Evolutionary conservation across 768 basidiomycete species (phyloP), one percentile per base, ranked within the genome.

Genomic region (Goffeauzyma gilvescens): DNA sequence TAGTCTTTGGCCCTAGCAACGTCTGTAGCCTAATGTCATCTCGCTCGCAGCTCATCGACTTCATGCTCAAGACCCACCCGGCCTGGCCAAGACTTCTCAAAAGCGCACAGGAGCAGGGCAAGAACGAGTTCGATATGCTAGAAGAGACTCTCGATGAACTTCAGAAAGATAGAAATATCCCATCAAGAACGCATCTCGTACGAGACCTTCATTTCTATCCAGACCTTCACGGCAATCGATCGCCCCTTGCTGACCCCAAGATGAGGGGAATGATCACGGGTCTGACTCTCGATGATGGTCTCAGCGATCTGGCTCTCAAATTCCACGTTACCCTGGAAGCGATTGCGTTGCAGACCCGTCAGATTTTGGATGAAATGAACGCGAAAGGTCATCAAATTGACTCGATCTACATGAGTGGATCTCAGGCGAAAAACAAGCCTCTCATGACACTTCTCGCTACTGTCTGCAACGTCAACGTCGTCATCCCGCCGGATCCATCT

Each of bases 191-290:
- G 0, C 85, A 89, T 58, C 69, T 95, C 23, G 83, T 83, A 13
- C 85, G 80, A 52, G 79, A 87, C 63, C 26, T 90, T 41, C 86
- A 96, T 58, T 72, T 96, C 56, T 98, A 96, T 65, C 90, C 90
- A 0, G 90, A 98, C 60, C 72, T 93, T 47, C 58, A 63, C 87
- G 87, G 90, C 28, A 98, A 98, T 64, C 73, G 93, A 47, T 95
- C 89, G 1, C 93, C 93, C 1, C 76, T 96, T 33, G 90, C 90
- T 2, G 93, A 98, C 60, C 72, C 83, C n/a, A 75, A 73, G 41
- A 93, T 96, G 90, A 72, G 81, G 27, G 93, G 93, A 15, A 80
- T 85, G 38, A 78, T 96, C 45, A 71, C 77, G 42, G 93, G 93
- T 23, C 72, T 96, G 34, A 72, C 78, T 35, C 74, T 96, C 41